Evolutionary conservation across 2,329 filamentous ascomycete genomes (phyloP).

Genomic region (Aspergillus amoenus): DNA sequence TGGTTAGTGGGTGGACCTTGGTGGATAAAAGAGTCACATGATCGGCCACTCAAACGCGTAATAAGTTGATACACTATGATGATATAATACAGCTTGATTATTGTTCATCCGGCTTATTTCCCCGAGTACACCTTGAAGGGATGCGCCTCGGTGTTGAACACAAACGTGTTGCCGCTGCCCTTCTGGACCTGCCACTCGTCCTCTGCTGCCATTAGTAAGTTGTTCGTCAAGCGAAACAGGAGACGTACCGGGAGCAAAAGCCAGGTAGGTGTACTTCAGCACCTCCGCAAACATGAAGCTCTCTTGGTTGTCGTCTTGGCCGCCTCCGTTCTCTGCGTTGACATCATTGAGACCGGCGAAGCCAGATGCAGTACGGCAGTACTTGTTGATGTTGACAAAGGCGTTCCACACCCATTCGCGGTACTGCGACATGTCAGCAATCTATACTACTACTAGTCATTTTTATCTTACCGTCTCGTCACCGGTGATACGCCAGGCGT

Average conservation of each 20-base stretch:
- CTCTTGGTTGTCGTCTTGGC: constrained; percentile 70
- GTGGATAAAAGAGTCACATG: not conserved
- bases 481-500: constrained; percentile 78
- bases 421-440: constrained; percentile 49
- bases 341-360: constrained; percentile 68
- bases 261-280: constrained; percentile 79
- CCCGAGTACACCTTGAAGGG: constrained; percentile 35
- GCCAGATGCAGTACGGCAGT: constrained; percentile 63
- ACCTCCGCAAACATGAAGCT: constrained; percentile 88
- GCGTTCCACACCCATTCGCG: constrained; percentile 83
- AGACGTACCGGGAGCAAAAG: constrained; percentile 51
- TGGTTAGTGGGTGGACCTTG: not conserved
- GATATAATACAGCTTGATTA: too few relatives aligned
- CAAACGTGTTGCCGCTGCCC: constrained; percentile 54
- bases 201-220: constrained; percentile 43
- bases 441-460: not conserved
- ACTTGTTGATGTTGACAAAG: constrained; percentile 66
- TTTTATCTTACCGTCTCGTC: constrained; percentile 51
- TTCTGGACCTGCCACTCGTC: constrained; percentile 57
- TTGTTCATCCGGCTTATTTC: not conserved
- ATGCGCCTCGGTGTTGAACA: constrained; percentile 67
- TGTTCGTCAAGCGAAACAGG: not conserved
- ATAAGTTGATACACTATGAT: too few relatives aligned
- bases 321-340: constrained; percentile 61
- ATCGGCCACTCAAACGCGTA: too few relatives aligned